Conservation (phyloP, 768 basidiomycete genomes). For the Albatrellus ellisii region DNA sequence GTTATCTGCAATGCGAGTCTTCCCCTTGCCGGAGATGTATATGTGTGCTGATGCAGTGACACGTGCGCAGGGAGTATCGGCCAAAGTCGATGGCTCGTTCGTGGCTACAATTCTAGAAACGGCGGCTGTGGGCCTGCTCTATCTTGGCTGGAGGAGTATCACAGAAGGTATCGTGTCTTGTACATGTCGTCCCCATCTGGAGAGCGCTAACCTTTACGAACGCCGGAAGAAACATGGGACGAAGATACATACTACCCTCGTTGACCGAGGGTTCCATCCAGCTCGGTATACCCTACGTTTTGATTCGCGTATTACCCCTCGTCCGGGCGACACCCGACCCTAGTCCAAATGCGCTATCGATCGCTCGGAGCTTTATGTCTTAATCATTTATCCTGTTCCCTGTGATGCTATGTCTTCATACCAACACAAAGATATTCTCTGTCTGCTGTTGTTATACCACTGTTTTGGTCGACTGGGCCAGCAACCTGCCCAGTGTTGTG, state of each 20-base stretch:
- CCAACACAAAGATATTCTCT: too few relatives aligned
- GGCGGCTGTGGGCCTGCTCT: conserved; percentile 51
- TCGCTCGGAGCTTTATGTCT: too few relatives aligned
- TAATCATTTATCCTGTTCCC: too few relatives aligned
- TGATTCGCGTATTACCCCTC: too few relatives aligned
- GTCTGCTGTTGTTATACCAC: too few relatives aligned
- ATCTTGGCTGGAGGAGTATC: conserved; percentile 76
- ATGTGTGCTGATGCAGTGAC: background rate
- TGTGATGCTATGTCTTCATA: too few relatives aligned
- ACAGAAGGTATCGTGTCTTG: conserved; percentile 59
- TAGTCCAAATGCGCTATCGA: too few relatives aligned
- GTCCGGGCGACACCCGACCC: too few relatives aligned
- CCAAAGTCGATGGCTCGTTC: conserved; percentile 78
- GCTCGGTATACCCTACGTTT: too few relatives aligned
- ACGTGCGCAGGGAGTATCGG: conserved; percentile 36
- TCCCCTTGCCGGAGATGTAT: background rate
- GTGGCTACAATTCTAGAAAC: conserved; percentile 79
- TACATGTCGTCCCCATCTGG: background rate
- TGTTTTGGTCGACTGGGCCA: too few relatives aligned
- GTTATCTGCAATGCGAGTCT: conserved; percentile 56
- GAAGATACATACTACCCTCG: conserved; percentile 3
- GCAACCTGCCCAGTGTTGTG: too few relatives aligned
- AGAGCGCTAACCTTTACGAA: background rate
- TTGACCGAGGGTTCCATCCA: too few relatives aligned
- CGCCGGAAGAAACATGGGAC: background rate